Conservation (phyloP, 257 asterid genomes). For the Ajuga chamaepitys region DNA sequence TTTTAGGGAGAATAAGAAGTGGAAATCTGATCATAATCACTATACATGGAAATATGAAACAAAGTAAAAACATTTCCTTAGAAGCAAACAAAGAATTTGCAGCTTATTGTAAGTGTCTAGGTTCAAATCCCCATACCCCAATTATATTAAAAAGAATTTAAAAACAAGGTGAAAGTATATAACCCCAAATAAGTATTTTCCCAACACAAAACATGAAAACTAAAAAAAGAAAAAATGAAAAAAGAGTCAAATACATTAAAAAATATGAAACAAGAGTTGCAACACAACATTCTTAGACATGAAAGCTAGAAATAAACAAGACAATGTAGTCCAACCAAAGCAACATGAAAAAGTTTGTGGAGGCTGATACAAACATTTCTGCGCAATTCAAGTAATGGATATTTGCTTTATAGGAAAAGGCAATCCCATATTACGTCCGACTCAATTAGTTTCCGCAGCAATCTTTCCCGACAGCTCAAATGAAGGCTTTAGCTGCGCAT, state of each 20-base stretch:
- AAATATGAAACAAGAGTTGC: background rate
- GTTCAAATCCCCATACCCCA: too few species aligned
- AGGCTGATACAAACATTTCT: background rate
- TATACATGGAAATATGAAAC: too few species aligned
- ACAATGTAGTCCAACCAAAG: background rate
- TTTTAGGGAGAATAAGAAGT: background rate
- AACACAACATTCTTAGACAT: background rate
- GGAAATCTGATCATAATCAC: background rate
- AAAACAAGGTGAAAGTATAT: too few species aligned
- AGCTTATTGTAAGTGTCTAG: too few species aligned
- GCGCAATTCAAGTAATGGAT: background rate
- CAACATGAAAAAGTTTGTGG: background rate
- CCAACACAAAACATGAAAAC: too few species aligned
- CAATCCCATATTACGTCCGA: constrained; percentile 49
- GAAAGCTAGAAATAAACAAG: constrained; percentile 6
- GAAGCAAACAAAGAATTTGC: too few species aligned
- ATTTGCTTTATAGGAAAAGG: background rate
- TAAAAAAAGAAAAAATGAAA: too few species aligned
- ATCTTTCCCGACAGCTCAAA: constrained; percentile 99
- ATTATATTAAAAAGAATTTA: too few species aligned
- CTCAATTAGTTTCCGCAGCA: constrained; percentile 94
- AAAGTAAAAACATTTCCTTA: too few species aligned
- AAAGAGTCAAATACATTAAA: too few species aligned
- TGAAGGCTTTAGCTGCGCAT: constrained; percentile 82
- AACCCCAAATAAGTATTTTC: too few species aligned